phyloP scores from a whole-genome alignment of 805 yeast species.

The Kazachstania psychrophila region DNA sequence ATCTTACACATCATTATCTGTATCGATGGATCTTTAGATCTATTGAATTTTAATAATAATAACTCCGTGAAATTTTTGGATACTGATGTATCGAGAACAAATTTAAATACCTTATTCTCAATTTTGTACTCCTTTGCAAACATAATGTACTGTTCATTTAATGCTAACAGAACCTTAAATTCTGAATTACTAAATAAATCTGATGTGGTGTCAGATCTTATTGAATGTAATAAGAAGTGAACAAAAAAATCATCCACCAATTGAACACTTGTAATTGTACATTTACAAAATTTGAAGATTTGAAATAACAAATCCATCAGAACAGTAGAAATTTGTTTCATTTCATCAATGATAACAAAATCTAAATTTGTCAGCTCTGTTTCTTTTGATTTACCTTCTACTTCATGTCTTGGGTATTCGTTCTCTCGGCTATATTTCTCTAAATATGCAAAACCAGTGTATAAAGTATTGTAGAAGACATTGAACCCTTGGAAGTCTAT shows the following conservation, averaged over 20 bases:
- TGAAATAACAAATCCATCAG: constrained; percentile 48
- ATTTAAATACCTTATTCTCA: constrained; percentile 46
- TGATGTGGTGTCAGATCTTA: constrained; percentile 38
- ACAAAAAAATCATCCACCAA: constrained; percentile 38
- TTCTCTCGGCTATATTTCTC: constrained; percentile 23
- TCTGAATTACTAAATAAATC: constrained; percentile 57
- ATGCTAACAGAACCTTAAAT: constrained; percentile 59
- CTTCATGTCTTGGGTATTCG: constrained; percentile 8
- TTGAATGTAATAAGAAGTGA: constrained; percentile 37
- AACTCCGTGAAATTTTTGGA: constrained; percentile 56
- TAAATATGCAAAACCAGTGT: constrained; percentile 30
- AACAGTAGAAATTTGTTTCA: constrained; percentile 34
- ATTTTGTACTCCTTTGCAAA: constrained; percentile 30
- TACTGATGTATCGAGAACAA: constrained; percentile 36
- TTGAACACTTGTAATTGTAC: constrained; percentile 35
- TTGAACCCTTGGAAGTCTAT: constrained; percentile 46
- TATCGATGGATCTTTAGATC: constrained; percentile 58
- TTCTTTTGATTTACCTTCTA: constrained; percentile 4
- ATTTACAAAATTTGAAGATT: constrained; percentile 42
- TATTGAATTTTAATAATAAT: constrained; percentile 64
- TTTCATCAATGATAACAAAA: constrained; percentile 26
- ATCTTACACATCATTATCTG: constrained; percentile 75
- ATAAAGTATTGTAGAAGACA: constrained; percentile 36
- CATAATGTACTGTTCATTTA: constrained; percentile 85
- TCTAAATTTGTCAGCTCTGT: constrained; percentile 22